Evolutionary conservation across 2,329 filamentous ascomycete genomes (phyloP).

Genomic region (Hypoxylon sp.): DNA sequence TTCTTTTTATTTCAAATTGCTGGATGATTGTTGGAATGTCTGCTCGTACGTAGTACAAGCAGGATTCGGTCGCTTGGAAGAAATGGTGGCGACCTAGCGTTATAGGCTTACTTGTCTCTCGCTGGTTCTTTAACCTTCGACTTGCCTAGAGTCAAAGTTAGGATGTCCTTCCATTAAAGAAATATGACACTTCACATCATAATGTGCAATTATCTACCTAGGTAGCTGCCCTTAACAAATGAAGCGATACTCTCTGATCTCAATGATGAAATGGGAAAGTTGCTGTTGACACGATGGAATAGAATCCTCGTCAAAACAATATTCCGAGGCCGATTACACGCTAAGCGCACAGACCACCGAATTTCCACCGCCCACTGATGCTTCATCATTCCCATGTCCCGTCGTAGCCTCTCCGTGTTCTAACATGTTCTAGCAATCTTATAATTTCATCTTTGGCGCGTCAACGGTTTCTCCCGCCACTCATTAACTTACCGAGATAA

Average conservation of each 20-base stretch:
- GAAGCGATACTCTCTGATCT: too few relatives aligned
- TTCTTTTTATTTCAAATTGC: too few relatives aligned
- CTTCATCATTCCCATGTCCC: conserved; percentile 18
- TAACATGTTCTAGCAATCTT: conserved; percentile 20
- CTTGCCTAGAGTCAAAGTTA: too few relatives aligned
- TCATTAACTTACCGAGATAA: background rate
- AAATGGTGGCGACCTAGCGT: too few relatives aligned
- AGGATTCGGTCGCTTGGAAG: too few relatives aligned
- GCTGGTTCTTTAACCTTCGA: background rate
- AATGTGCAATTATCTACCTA: too few relatives aligned
- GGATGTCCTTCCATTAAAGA: background rate
- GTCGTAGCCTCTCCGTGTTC: conserved; percentile 8
- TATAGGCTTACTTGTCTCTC: too few relatives aligned
- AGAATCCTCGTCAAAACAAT: conserved; percentile 29
- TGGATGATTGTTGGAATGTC: too few relatives aligned
- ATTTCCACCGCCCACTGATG: conserved; percentile 15
- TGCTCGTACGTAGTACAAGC: too few relatives aligned
- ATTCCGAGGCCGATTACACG: conserved; percentile 32
- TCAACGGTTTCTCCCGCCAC: conserved; percentile 13
- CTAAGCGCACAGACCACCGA: conserved; percentile 27
- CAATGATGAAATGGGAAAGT: background rate
- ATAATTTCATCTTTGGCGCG: conserved; percentile 27
- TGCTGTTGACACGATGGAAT: conserved; percentile 5
- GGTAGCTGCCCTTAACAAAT: too few relatives aligned
- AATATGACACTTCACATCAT: background rate